Evolutionary conservation across 768 basidiomycete species (phyloP), one percentile per base, ranked within the genome.

Genomic region (Mycena kentingensis): DNA sequence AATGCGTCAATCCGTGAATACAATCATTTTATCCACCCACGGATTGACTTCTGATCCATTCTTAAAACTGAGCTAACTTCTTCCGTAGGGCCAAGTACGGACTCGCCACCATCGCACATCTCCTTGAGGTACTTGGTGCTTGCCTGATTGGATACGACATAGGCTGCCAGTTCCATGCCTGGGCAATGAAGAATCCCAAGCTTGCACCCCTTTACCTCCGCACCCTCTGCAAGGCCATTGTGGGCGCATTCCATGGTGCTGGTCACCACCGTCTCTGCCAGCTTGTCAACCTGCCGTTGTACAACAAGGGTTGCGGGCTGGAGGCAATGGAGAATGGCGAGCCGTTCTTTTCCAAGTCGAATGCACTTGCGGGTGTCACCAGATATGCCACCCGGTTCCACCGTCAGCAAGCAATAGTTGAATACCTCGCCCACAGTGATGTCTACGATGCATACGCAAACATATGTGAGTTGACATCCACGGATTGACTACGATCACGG

Each of bases 281-380:
- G 42, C 15, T 49, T 13, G 12, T 15, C 28, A 32, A 55, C 25
- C 56, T 54, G 13, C 15, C 46, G 3, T 41, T 32, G 8, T 58
- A 58, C 31, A 31, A 29, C 5, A 22, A 37, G 15, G 56, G 56
- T 16, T 15, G 22, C 4, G 52, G 52, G 10, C 25, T 57, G 1
- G 58, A 56, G 39, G 50, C 53, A 28, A 31, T 53, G 5, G 58
- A 60, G 31, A 34, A 36, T 6, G 44, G 57, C 25, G 57, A 57
- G 34, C 25, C 55, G 5, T 29, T 15, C 5, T 57, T 57, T 24
- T 47, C 53, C 22, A 44, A 46, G 19, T 51, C 57, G 1, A 58
- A 58, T 27, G 54, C 42, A 11, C 19, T 54, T 6, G 53, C 57
- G 29, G 51, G 39, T 22, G 25, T 51, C 10, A 47, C 54, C 46